Conservation (phyloP, 2,329 filamentous ascomycete species). For the Calonectria fujianensis region DNA sequence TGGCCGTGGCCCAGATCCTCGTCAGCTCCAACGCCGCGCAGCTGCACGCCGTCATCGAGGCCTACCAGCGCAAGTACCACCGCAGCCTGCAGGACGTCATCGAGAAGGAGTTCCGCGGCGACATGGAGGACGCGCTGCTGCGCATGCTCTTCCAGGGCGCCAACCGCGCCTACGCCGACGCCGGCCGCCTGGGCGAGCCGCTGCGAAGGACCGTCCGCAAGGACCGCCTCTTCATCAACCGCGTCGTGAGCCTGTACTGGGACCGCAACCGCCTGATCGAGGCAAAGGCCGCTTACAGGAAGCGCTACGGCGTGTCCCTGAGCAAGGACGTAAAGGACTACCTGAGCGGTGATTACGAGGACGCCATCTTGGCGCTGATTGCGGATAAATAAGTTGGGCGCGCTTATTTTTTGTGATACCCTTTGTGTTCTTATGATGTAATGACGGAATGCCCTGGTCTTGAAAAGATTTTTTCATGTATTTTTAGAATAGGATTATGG, state of each 20-base stretch:
- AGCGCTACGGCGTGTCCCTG: conserved; percentile 73
- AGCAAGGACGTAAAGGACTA: conserved; percentile 52
- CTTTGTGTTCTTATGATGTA: not conserved
- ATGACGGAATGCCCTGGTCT: conserved; percentile 1
- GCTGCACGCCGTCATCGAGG: conserved; percentile 56
- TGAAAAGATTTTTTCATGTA: not conserved
- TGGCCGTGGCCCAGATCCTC: conserved; percentile 59
- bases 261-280: conserved; percentile 54
- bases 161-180: conserved; percentile 54
- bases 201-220: conserved; percentile 56
- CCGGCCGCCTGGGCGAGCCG: conserved; percentile 50
- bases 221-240: conserved; percentile 58
- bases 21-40: conserved; percentile 57
- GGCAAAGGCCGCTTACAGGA: conserved; percentile 75
- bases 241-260: conserved; percentile 58
- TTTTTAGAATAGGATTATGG: not conserved
- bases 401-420: conserved; percentile 12
- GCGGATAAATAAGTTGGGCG: conserved; percentile 51
- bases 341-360: conserved; percentile 56
- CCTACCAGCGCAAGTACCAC: conserved; percentile 59
- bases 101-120: conserved; percentile 60
- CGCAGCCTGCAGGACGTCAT: conserved; percentile 58
- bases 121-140: conserved; percentile 59
- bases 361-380: conserved; percentile 55
- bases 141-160: conserved; percentile 54